Evolutionary conservation across 2,329 filamentous ascomycete genomes (phyloP).

Genomic region (Aureobasidium leucospermi): DNA sequence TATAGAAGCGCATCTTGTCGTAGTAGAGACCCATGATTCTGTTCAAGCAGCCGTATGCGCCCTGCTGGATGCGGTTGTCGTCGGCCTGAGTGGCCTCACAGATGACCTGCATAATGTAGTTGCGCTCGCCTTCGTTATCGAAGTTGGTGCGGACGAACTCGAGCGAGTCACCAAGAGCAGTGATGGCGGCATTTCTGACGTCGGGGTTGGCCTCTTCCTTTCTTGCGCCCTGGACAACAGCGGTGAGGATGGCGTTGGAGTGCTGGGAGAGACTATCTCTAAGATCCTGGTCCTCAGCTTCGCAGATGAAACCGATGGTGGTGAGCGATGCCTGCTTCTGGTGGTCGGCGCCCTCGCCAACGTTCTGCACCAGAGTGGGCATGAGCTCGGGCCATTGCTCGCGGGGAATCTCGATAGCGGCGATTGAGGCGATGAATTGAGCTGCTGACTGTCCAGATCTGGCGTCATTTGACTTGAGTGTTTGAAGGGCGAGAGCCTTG

Average conservation of each 20-base stretch:
- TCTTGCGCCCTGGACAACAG: constrained; percentile 92
- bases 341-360: constrained; percentile 76
- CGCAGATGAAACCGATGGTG: constrained; percentile 97
- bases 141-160: constrained; percentile 99
- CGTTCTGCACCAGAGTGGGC: constrained; percentile 81
- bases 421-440: constrained; percentile 92
- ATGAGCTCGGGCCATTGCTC: constrained; percentile 93
- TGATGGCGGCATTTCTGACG: constrained; percentile 86
- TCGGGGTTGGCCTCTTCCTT: constrained; percentile 92
- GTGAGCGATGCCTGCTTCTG: constrained; percentile 92
- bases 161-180: constrained; percentile 88
- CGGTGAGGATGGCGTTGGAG: constrained; percentile 95
- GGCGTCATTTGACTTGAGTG: constrained; percentile 68
- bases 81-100: constrained; percentile 96
- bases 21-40: constrained; percentile 98
- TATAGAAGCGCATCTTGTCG: constrained; percentile 99
- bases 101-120: constrained; percentile 99
- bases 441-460: constrained; percentile 84
- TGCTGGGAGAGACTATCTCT: constrained; percentile 73
- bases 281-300: constrained; percentile 83
- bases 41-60: constrained; percentile 94
- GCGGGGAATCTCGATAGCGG: constrained; percentile 86
- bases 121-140: constrained; percentile 96
- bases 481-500: constrained; percentile 85
- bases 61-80: constrained; percentile 87